phyloP scores from a whole-genome alignment of 2,329 filamentous ascomycete species.

The Rhynchosporium graminicola region DNA sequence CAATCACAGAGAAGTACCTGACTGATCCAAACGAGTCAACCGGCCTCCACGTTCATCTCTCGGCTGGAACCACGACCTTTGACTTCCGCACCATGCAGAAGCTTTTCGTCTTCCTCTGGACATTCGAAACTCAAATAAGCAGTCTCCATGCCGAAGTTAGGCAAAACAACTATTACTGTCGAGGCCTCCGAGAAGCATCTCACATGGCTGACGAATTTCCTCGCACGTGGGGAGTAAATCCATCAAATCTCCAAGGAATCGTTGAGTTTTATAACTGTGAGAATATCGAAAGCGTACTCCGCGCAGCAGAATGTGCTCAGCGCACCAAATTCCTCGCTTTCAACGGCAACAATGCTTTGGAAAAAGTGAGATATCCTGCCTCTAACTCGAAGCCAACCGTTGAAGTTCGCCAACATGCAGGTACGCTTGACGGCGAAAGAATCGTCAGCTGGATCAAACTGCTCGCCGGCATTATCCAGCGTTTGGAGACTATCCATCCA shows the following conservation, averaged over 20 bases:
- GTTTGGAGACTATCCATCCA: not conserved
- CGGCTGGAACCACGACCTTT: constrained; percentile 33
- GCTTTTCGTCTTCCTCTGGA: constrained; percentile 34
- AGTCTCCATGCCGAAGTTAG: constrained; percentile 30
- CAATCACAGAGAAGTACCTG: constrained; percentile 25
- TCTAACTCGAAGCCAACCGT: constrained; percentile 22
- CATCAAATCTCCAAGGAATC: not conserved
- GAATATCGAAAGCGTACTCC: not conserved
- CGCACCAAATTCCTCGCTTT: not conserved
- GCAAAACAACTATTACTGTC: not conserved
- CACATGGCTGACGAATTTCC: not conserved
- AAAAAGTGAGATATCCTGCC: not conserved
- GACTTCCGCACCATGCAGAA: constrained; percentile 35
- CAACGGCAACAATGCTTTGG: not conserved
- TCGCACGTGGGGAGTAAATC: not conserved
- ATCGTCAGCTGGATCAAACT: constrained; percentile 29
- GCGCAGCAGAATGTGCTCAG: not conserved
- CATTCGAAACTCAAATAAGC: constrained; percentile 38
- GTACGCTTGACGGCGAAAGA: constrained; percentile 24
- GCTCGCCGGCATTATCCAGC: constrained; percentile 25
- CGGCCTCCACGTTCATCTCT: constrained; percentile 41
- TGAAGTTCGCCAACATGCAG: constrained; percentile 37
- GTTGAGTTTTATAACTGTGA: not conserved
- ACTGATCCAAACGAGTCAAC: constrained; percentile 32
- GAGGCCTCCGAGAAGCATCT: not conserved